phyloP scores from a whole-genome alignment of 1,284 basidiomycete genomes.

The Rhodotorula sp. region DNA sequence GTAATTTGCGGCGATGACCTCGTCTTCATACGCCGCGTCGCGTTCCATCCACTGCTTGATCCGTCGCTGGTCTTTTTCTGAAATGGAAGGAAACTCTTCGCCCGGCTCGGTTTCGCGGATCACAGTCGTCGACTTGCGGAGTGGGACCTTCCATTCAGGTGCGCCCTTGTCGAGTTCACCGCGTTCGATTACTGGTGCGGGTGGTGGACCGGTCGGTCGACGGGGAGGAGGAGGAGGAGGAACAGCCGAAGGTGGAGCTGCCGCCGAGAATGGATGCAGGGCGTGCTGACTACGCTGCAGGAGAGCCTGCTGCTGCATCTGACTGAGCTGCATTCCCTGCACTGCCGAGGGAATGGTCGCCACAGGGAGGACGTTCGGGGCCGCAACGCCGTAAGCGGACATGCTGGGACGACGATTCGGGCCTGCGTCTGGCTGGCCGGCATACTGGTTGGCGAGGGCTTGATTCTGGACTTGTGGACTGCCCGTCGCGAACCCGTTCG shows the following conservation, averaged over 20 bases:
- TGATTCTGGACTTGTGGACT: not conserved
- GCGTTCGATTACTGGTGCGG: not conserved
- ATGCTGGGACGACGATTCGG: not conserved
- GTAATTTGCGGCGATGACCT: constrained; percentile 48
- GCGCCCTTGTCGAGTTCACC: constrained; percentile 20
- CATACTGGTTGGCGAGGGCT: not conserved
- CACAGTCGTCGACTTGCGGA: constrained; percentile 17
- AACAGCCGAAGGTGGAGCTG: not conserved
- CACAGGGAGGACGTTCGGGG: not conserved
- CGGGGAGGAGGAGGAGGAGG: not conserved
- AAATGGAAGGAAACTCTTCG: constrained; percentile 31
- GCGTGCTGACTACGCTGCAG: constrained; percentile 9
- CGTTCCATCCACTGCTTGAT: constrained; percentile 59
- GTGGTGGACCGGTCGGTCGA: not conserved
- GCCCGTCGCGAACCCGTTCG: not conserved
- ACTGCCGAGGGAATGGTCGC: not conserved
- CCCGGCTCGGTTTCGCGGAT: constrained; percentile 25
- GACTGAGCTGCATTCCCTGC: not conserved
- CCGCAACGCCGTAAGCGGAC: not conserved
- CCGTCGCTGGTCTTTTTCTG: constrained; percentile 18
- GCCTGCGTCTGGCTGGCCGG: not conserved
- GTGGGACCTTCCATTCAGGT: constrained; percentile 29
- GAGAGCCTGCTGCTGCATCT: constrained; percentile 8
- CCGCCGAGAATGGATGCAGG: not conserved
- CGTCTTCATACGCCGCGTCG: constrained; percentile 56